Base-by-base conservation (phyloP, 129 eudicot species). In the Oenanthe sinensis region DNA sequence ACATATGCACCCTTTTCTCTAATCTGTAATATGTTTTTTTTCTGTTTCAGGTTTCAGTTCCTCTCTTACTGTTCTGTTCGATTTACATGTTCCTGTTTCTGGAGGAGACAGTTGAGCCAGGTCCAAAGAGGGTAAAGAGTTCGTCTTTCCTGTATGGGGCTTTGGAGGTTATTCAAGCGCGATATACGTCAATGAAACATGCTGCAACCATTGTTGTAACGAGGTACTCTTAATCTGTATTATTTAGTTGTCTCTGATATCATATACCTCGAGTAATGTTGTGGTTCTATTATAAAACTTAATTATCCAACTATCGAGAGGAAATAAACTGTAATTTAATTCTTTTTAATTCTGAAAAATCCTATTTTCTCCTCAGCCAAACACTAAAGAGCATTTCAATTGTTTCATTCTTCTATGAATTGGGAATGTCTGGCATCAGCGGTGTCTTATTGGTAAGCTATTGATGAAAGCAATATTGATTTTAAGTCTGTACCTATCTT, bases 341-440 rank as follows among this genome's bases (percentile, higher is more conserved):
- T 55, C 44, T 44, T 80, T 44, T 14, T 24, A n/a, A 28, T 62
- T 75, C 77, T 87, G 75, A 83, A 45, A 69, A 39, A 8, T 48
- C 55, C 37, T 67, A 20, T 12, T 78, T 82, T 87, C 37, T 54
- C 78, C 74, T 44, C 90, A 94, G 98, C 81, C 89, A 83, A 37
- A 94, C 93, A 0, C 80, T 94, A 44, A 90, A 82, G 60, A 80
- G 93, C 40, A 91, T 94, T 71, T 85, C 96, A 33, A 84, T 91
- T 74, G 82, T 91, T 78, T 87, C 94, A 70, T 94, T 94, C 92
- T 91, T 94, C 84, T 91, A 94, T 83, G 98, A 94, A 75, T 70
- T 94, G 85, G 98, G 98, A 48, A 91, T 90, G 98, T 94, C 98
- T 77, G 97, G 98, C 72, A 94, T 94, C 90, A 91, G 90, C 87